These are phyloP conservation scores for Postia placenta DNA, from an alignment of 768 basidiomycete genomes.

Conservation along the genomic window DNA sequence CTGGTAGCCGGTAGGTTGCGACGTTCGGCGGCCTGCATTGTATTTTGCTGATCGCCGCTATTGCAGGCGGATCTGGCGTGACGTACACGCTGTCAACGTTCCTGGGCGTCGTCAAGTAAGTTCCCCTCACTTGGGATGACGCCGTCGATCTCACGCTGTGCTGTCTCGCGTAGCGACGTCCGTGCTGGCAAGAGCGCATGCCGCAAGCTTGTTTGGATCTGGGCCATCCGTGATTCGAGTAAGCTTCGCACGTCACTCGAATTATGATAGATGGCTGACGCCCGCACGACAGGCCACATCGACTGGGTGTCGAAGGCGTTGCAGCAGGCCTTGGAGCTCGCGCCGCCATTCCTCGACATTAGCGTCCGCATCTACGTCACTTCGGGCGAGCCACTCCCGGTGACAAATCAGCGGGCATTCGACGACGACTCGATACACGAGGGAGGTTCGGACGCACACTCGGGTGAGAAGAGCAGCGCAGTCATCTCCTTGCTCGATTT, in stretches of 20 bases:
- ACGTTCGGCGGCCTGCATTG: constrained; percentile 1
- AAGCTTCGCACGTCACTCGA: constrained; percentile 2
- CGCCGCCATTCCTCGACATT: constrained; percentile 27
- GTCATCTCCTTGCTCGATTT: constrained; percentile 17
- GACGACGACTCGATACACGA: constrained; percentile 18
- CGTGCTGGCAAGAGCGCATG: constrained; percentile 21
- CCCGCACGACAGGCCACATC: constrained; percentile 26
- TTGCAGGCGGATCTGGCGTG: constrained; percentile 43
- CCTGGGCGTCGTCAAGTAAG: constrained; percentile 35
- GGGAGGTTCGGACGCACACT: neutral
- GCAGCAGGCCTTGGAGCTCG: constrained; percentile 23
- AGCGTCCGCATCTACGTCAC: constrained; percentile 39
- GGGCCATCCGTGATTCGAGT: constrained; percentile 37
- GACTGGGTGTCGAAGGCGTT: constrained; percentile 42
- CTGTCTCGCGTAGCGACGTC: constrained; percentile 20
- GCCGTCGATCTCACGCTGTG: neutral
- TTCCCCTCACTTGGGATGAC: neutral
- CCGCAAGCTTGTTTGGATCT: constrained; percentile 33
- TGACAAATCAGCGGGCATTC: constrained; percentile 4
- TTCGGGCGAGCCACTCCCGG: constrained; percentile 9
- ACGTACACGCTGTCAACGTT: constrained; percentile 42
- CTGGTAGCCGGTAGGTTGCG: constrained; percentile 40
- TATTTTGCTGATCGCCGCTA: neutral
- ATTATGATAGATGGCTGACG: neutral
- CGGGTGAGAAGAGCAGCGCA: constrained; percentile 10